Percentiles rank a stretch among this genome's conserved stretches.
Conservation (phyloP, 768 basidiomycete species). For the Cystobasidium tubakii region DNA sequence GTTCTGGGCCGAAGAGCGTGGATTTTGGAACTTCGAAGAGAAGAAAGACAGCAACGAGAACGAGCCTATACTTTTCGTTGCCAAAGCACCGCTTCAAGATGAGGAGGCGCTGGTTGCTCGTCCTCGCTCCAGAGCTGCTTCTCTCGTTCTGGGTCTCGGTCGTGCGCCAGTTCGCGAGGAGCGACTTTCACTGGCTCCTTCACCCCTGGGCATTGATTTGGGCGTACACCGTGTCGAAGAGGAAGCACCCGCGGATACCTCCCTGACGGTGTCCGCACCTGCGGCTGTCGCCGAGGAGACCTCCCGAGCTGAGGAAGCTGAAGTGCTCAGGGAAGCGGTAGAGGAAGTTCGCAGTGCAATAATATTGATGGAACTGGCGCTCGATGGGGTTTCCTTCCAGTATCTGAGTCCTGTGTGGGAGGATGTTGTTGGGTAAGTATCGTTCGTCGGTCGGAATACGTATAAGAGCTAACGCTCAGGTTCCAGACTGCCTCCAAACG, state of each 20-base stretch:
- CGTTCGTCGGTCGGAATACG: background rate
- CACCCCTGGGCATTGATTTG: slow-evolving; percentile 43
- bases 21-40: slow-evolving; percentile 95
- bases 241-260: background rate
- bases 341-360: slow-evolving; percentile 94
- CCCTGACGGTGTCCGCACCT: slow-evolving; percentile 21
- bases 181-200: slow-evolving; percentile 18
- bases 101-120: slow-evolving; percentile 61
- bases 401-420: slow-evolving; percentile 97
- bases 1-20: slow-evolving; percentile 93
- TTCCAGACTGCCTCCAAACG: slow-evolving; percentile 63
- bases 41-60: slow-evolving; percentile 63
- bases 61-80: slow-evolving; percentile 85
- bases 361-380: slow-evolving; percentile 85
- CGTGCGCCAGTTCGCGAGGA: background rate
- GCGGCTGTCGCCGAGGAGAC: background rate
- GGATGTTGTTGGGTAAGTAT: slow-evolving; percentile 74
- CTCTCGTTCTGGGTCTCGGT: background rate
- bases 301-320: slow-evolving; percentile 54
- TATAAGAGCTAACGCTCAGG: slow-evolving; percentile 52
- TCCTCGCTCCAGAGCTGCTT: slow-evolving; percentile 48
- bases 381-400: slow-evolving; percentile 88
- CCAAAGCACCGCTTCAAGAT: slow-evolving; percentile 65
- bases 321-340: slow-evolving; percentile 78
- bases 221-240: slow-evolving; percentile 37